phyloP scores from a whole-genome alignment of 1,284 basidiomycete species.

The Cutaneotrichosporon sp. region DNA sequence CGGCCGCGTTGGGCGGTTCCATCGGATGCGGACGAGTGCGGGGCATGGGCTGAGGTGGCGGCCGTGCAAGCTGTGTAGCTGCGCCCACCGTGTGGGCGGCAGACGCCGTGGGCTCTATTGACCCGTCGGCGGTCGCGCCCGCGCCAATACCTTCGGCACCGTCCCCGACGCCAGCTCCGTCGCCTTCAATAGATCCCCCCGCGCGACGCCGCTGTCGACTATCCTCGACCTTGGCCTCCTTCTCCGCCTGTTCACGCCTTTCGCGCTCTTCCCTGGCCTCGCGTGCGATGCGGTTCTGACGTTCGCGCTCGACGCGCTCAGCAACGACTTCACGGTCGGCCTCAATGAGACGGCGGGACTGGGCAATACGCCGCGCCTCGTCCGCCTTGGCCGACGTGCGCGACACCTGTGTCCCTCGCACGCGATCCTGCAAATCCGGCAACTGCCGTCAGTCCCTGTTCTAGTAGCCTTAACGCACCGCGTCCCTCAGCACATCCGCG shows the following conservation, averaged over 20 bases:
- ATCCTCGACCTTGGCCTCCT: background rate
- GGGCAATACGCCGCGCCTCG: constrained; percentile 32
- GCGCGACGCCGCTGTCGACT: background rate
- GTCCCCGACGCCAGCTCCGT: no score
- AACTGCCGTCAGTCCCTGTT: constrained; percentile 17
- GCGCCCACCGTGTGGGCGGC: no score
- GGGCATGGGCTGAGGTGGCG: background rate
- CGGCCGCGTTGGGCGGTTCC: background rate
- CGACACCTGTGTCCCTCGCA: constrained; percentile 7
- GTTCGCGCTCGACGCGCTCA: constrained; percentile 33
- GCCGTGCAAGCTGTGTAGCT: no score
- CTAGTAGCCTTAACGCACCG: constrained; percentile 23
- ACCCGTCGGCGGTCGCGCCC: no score
- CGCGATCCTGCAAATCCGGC: constrained; percentile 20
- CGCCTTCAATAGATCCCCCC: no score
- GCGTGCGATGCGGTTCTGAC: constrained; percentile 20
- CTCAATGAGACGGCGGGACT: constrained; percentile 36
- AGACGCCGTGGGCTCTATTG: no score
- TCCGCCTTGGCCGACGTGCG: constrained; percentile 20
- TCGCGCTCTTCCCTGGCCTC: constrained; percentile 1
- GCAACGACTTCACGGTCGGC: constrained; percentile 37
- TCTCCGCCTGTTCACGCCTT: background rate
- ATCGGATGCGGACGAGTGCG: background rate
- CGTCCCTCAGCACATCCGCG: constrained; percentile 26
- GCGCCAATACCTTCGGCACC: no score